Evolutionary conservation across 2,329 filamentous ascomycete species (phyloP).

Genomic region (Pseudocercospora fuligena): DNA sequence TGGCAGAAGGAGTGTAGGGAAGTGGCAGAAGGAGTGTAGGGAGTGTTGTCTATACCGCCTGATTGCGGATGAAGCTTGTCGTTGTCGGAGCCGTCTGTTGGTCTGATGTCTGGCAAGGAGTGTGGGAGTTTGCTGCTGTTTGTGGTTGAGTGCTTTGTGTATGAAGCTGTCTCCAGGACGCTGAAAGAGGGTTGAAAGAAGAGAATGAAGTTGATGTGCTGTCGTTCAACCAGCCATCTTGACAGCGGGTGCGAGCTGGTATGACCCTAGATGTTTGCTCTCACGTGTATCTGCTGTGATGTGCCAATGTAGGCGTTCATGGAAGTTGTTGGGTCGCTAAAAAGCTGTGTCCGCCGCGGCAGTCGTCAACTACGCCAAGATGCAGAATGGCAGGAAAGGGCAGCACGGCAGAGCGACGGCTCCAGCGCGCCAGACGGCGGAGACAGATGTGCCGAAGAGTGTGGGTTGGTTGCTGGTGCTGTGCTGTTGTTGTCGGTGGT

Average conservation of each 20-base stretch:
- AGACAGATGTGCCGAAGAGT: not conserved
- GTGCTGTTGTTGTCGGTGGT: not conserved
- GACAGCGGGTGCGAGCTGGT: not conserved
- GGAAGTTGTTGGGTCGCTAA: not conserved
- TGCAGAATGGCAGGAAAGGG: not conserved
- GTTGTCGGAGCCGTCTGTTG: not conserved
- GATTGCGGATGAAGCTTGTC: not conserved
- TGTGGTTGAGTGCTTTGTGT: not conserved
- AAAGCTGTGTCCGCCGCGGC: not conserved
- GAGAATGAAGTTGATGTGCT: not conserved
- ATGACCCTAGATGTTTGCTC: not conserved
- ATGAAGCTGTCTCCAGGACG: not conserved
- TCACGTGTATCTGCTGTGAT: not conserved
- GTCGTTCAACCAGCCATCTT: not conserved
- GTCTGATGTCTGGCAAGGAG: not conserved
- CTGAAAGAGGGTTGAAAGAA: not conserved
- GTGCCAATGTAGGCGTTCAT: not conserved
- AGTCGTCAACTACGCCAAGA: not conserved
- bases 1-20: not conserved
- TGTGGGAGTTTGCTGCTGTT: not conserved
- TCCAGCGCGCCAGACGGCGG: not conserved
- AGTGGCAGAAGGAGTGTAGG: not conserved
- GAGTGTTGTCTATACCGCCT: not conserved
- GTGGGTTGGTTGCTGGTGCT: not conserved
- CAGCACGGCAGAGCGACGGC: not conserved